Conservation (phyloP, 2,329 filamentous ascomycete species). For the Penicillium fuscoglaucum region DNA sequence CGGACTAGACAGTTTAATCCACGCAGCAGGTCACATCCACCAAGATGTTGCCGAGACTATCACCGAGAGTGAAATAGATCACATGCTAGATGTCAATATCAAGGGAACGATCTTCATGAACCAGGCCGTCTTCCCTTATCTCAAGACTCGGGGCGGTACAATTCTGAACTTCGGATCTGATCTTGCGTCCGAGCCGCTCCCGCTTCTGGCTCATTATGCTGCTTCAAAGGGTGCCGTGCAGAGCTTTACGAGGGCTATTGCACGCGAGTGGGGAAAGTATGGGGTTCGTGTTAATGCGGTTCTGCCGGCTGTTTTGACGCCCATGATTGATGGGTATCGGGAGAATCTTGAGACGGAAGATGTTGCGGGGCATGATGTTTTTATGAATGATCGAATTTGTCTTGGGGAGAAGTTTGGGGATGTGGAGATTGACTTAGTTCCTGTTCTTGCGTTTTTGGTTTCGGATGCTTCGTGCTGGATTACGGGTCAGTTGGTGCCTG, state of each 20-base stretch:
- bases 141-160: neutral
- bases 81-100: neutral
- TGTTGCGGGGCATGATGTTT: neutral
- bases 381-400: neutral
- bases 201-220: neutral
- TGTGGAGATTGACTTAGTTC: neutral
- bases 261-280: neutral
- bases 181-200: neutral
- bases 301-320: neutral
- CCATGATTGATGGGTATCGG: neutral
- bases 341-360: neutral
- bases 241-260: neutral
- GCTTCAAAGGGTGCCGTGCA: neutral
- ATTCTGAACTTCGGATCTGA: constrained; percentile 1
- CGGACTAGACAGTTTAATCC: neutral
- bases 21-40: neutral
- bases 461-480: neutral
- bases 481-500: neutral
- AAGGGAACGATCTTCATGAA: neutral
- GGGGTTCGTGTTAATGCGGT: neutral
- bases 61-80: neutral
- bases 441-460: constrained; percentile 1
- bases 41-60: neutral
- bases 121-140: neutral
- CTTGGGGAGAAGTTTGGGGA: neutral